Base-by-base conservation (phyloP, 2,329 filamentous ascomycete species). In the Cladophialophora psammophila region DNA sequence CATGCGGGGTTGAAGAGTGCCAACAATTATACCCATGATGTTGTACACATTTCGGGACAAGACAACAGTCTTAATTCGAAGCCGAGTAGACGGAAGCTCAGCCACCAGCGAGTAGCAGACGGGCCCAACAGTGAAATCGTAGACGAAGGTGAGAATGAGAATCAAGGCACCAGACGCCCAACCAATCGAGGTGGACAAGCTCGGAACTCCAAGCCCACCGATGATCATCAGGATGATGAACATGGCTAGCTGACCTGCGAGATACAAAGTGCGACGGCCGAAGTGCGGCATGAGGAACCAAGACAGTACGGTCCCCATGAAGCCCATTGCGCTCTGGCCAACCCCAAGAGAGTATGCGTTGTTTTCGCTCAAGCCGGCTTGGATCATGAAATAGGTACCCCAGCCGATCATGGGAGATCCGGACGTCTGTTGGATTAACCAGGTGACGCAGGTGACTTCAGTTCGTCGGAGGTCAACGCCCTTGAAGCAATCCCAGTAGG, bases 341-440 rank as follows among this genome's bases (percentile, higher is more conserved):
- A 90, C 80, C 1, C 77, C 75, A 36, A 83, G 70, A 13, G 74
- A 75, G 65, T 80, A 82, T 0, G 80, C 76, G 53, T 78, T 69
- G 57, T 31, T 42, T 53, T 66, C 54, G 48, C 57, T 64, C n/a
- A 82, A 72, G 5, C 81, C 80, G 18, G 81, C 86, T 72, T 86
- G 84, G 69, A 85, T 78, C 65, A 82, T 72, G 72, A 88, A 87
- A 72, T 88, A 88, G 1, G 86, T 90, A 26, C 70, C 87, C 71
- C 89, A 91, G 62, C 86, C 86, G 61, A 88, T 87, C 71, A 90
- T 85, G 15, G 88, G 86, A 69, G 88, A 87, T 26, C 88, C 88
- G 60, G 85, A 86, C 1, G 90, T 79, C 20, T 89, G 88, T 72
- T 91, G 88, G 9, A 77, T 75, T 2, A 76, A 69, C 78, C 78